Percentiles rank a stretch among this genome's conserved stretches.
These are phyloP conservation scores for Ceratonia siliqua DNA, from an alignment of 306 rosid species.

Conservation along the genomic window DNA sequence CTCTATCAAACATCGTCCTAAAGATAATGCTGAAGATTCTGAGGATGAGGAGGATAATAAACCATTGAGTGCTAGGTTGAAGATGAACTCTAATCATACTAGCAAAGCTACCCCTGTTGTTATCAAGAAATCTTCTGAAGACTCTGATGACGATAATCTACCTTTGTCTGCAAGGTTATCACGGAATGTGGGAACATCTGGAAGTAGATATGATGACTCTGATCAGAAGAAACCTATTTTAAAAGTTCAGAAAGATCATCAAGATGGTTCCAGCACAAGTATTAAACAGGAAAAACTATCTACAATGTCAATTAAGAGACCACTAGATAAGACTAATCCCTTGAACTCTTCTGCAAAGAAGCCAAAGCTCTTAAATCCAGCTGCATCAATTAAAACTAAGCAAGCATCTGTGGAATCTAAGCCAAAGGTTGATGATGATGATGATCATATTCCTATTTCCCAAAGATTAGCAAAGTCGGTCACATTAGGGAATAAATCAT, in stretches of 20 bases:
- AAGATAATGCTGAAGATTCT: conserved; percentile 28
- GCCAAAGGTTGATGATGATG: conserved; percentile 38
- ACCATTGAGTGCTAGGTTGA: conserved; percentile 41
- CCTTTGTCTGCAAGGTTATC: conserved; percentile 42
- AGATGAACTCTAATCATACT: conserved; percentile 28
- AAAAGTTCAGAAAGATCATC: conserved; percentile 35
- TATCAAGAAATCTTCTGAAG: conserved; percentile 37
- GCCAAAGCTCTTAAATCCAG: conserved; percentile 39
- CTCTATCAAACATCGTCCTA: neutral
- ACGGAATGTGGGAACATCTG: conserved; percentile 34
- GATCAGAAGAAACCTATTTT: conserved; percentile 39
- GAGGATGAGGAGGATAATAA: conserved; percentile 52
- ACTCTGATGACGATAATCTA: conserved; percentile 45
- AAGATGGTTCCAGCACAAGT: conserved; percentile 38
- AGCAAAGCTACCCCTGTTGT: conserved; percentile 28
- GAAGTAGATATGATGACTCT: conserved; percentile 20
- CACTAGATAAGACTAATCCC: conserved; percentile 36
- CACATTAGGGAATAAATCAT: conserved; percentile 32
- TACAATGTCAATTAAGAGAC: conserved; percentile 43
- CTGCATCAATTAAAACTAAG: conserved; percentile 35
- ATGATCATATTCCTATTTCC: conserved; percentile 47
- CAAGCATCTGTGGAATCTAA: conserved; percentile 28
- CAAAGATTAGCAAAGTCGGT: conserved; percentile 31
- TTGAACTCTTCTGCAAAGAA: conserved; percentile 35
- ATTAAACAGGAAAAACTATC: conserved; percentile 34